These are phyloP conservation scores for Lumnitzera racemosa DNA, from an alignment of 345 rosid genomes.

Conservation along the genomic window DNA sequence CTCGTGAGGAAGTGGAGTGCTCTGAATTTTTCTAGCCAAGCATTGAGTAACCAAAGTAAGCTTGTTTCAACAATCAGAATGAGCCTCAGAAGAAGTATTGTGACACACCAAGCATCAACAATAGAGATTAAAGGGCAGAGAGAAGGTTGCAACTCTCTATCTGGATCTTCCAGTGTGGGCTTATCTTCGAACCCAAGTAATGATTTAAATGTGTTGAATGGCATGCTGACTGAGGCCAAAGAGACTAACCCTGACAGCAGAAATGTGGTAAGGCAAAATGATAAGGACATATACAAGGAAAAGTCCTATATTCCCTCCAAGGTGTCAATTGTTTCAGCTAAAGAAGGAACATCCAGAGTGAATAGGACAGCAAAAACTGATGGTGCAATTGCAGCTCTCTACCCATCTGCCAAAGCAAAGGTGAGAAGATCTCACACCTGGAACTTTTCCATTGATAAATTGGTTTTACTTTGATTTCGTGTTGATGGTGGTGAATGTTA, in stretches of 20 bases:
- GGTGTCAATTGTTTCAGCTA: conserved; percentile 11
- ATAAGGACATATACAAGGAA: conserved; percentile 17
- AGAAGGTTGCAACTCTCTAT: conserved; percentile 26
- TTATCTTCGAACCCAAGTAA: conserved; percentile 29
- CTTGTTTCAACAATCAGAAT: conserved; percentile 30
- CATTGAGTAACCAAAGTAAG: conserved; percentile 24
- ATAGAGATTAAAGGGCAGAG: conserved; percentile 21
- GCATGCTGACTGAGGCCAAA: conserved; percentile 14
- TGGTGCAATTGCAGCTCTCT: conserved; percentile 13
- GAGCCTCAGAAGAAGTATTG: conserved; percentile 43
- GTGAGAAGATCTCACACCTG: conserved; percentile 13
- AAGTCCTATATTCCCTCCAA: conserved; percentile 16
- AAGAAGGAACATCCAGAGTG: conserved; percentile 10
- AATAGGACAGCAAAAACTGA: conserved; percentile 9
- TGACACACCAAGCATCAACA: conserved; percentile 49
- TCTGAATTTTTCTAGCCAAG: conserved; percentile 26
- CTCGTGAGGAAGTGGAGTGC: conserved; percentile 16
- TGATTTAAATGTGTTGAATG: conserved; percentile 11
- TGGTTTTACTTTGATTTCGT: no score
- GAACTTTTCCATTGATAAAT: no score
- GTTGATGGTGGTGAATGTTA: no score
- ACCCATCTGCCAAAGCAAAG: conserved; percentile 25
- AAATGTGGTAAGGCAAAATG: conserved; percentile 16
- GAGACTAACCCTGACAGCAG: conserved; percentile 41
- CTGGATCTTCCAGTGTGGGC: conserved; percentile 44